phyloP scores from a whole-genome alignment of 495 filamentous ascomycete genomes.

The Aspergillus leporis region DNA sequence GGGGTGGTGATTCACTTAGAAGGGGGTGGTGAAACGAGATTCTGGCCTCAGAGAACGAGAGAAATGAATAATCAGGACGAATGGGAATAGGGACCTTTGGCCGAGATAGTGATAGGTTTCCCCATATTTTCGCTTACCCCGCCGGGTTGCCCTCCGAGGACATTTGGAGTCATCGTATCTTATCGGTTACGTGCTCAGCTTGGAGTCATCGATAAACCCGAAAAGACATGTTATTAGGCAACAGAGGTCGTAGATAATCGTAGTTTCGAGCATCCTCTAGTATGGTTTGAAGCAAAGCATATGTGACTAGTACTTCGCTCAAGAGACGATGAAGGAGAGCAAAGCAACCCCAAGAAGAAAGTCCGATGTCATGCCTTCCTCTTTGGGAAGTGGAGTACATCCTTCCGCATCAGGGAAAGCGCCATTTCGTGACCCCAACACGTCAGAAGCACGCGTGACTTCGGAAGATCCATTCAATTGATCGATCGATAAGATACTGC shows the following conservation, averaged over 20 bases:
- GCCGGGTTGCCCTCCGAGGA: background rate
- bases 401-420: background rate
- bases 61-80: too few relatives aligned
- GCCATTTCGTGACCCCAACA: background rate
- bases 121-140: background rate
- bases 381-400: background rate
- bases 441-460: background rate
- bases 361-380: constrained; percentile 1
- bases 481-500: constrained; percentile 7
- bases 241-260: too few relatives aligned
- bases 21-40: background rate
- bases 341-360: too few relatives aligned
- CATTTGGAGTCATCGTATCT: background rate
- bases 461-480: background rate
- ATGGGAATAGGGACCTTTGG: background rate
- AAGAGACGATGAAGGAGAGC: too few relatives aligned
- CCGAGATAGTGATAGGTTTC: background rate
- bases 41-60: background rate
- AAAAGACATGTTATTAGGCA: background rate
- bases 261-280: background rate
- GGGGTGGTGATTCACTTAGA: background rate
- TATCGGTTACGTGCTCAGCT: background rate
- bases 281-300: background rate
- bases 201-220: background rate
- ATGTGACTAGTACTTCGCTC: too few relatives aligned